Base-by-base conservation (phyloP, 2,329 filamentous ascomycete genomes). In the Nigrospora osmanthi region DNA sequence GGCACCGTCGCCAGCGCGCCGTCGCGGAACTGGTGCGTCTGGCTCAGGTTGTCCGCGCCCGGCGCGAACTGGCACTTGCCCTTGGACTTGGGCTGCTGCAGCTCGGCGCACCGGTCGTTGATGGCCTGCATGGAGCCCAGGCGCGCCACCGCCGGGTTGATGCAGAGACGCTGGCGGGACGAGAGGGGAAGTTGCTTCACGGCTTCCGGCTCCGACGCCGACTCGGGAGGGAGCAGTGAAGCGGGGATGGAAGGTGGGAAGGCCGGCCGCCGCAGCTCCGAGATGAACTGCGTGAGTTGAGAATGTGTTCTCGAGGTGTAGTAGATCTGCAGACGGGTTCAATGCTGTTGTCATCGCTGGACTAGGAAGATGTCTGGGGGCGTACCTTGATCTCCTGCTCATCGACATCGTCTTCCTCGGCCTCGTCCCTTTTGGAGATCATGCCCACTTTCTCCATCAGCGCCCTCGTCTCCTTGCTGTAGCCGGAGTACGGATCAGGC, bases 251-350 rank as follows among this genome's bases (percentile, higher is more conserved):
- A 87, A 0, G 87, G 74, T 5, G 89, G 87, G 48, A 95, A 81
- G 1, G 69, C 68, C n/a, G 94, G 87, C 28, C 88, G 81, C 2
- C 83, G 80, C 41, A 96, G 68, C 62, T 96, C 90, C 36, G 81
- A 77, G 15, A 91, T 83, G 62, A 96, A 95, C 59, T 96, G 90
- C 1, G 85, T 85, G 13, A 96, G 68, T 58, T 96, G 90, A 3
- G 90, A 96, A 63, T 96, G 90, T 1, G 90, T 96, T 58, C 90
- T 79, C 9, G 90, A 96, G 45, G 89, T 93, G 66, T 91, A 95
- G 63, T 87, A 95, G 42, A 96, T 87, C 72, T 81, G 62, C 41
- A 33, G 10, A 38, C 34, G 2, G 14, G 42, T 46, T 47, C 35
- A 43, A 14, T 2, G 14, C 19, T 58, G 44, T 38, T 36, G 42